Evolutionary conservation across 1,284 basidiomycete genomes (phyloP), one percentile per base, ranked within the genome.

Genomic region (Trametes versicolor): DNA sequence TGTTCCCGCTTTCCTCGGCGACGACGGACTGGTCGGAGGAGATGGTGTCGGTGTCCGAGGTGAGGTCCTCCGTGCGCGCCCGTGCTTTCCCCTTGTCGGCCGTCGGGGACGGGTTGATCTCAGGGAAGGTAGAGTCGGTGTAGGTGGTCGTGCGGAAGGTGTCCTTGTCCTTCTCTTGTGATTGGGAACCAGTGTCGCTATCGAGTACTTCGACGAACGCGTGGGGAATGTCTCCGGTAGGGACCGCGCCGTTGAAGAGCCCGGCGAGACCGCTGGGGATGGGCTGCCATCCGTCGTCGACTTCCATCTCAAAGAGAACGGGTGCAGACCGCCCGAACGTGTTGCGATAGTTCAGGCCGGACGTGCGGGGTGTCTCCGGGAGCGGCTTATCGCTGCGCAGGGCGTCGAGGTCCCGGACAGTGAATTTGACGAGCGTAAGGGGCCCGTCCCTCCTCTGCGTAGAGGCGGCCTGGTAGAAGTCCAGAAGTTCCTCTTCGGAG

Each of bases 201-300:
- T 83, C 83, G 27, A 92, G 72, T 32, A 83, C 80, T 74, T 90
- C 89, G 23, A 91, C 85, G 72, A 85, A 91, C 6, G 86, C 89
- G 75, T 90, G 88, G 7, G 86, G 84, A 53, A 79, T 81, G 17
- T 52, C 54, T 72, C 67, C 48, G 7, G 27, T 25, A 8, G 54
- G 48, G 10, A 36, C 37, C 74, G 74, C 37, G 77, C 76, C 43
- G 65, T 49, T 43, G 59, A 73, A 69, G 21, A 72, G 58, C 6
- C 65, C 63, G 29, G 58, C 70, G 15, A 79, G 64, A 19, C 76
- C 67, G 27, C 57, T 75, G 25, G 82, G 78, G 36, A 84, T 74
- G 55, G 78, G 79, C 71, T 91, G 86, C 91, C 91, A 93, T 36
- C 88, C 90, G 53, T 87, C 87, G 25, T 88, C 88, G 41, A 87